Base-by-base conservation (phyloP, 2,329 filamentous ascomycete species). In the Aspergillus felis region DNA sequence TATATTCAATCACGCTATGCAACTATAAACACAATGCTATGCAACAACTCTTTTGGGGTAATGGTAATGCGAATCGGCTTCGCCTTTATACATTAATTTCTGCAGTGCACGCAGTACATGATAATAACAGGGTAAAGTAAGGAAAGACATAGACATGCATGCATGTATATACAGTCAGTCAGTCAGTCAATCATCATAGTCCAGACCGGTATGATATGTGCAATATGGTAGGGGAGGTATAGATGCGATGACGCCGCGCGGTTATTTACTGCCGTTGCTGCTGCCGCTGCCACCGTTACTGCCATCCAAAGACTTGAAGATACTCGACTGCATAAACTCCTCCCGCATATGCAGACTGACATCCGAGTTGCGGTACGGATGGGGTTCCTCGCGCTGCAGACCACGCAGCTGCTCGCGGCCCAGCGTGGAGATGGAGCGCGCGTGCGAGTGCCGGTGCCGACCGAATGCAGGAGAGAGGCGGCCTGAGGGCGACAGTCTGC, bases 321-420 rank as follows among this genome's bases (percentile, higher is more conserved):
- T 61, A 49, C 63, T 67, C 27, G 69, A 68, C 28, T 67, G 63
- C 4, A 71, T 46, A 29, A 74, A 73, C 29, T 72, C 71, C 6
- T 74, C 72, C 27, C 68, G 61, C 68, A 72, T 68, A 44, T 70
- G 69, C 14, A 64, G 56, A 56, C 71, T 74, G 20, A 75, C 63
- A 58, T 75, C 73, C n/a, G 71, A 72, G 53, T 74, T 74, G 42
- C 71, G 71, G 57, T 75, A 74, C 52, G 65, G 72, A 42, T 64
- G 64, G 49, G 71, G 55, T 17, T 74, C 71, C 55, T 74, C 71
- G 22, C 72, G 69, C 10, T 68, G 65, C 3, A 74, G 59, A 17
- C 71, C 70, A 25, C 66, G 70, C 22, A 71, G 55, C 51, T 71
- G 68, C 50, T 73, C 70, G 10, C 69, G 59, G 7, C 68, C 70